A percentile compares a stretch with the other conserved stretches of the same genome.
Evolutionary conservation across 441 rosid genomes (phyloP).

Genomic region (Theobroma grandiflorum): DNA sequence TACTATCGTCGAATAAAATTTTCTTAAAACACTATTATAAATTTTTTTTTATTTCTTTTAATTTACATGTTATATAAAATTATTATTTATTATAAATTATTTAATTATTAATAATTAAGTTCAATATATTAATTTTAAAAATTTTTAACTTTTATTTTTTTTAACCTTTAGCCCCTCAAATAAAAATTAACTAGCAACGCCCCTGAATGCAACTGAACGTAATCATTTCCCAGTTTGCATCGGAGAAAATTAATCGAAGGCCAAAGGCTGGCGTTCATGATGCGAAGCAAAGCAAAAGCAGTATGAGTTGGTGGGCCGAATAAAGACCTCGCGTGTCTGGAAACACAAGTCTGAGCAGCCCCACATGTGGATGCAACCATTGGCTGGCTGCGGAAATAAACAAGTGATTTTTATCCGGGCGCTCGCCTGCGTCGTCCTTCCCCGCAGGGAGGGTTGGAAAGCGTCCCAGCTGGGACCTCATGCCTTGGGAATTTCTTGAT

Average conservation of each 20-base stretch:
- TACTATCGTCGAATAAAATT: too few species aligned
- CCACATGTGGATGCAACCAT: not conserved
- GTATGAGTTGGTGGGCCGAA: not conserved
- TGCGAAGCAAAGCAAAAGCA: not conserved
- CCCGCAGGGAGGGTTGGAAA: not conserved
- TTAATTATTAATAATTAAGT: too few species aligned
- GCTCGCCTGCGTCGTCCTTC: not conserved
- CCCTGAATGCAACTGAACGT: not conserved
- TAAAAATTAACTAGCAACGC: too few species aligned
- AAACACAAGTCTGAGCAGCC: not conserved
- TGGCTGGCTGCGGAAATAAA: not conserved
- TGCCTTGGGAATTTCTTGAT: not conserved
- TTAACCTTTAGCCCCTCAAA: too few species aligned
- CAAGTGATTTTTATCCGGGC: not conserved
- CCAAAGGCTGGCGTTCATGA: not conserved
- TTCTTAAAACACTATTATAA: too few species aligned
- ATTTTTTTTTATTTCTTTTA: too few species aligned
- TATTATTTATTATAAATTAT: too few species aligned
- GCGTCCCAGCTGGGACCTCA: not conserved
- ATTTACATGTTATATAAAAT: too few species aligned
- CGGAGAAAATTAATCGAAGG: not conserved
- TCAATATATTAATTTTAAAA: too few species aligned
- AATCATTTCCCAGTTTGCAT: not conserved
- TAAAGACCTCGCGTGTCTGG: not conserved
- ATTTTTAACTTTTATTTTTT: too few species aligned